These are phyloP conservation scores for Flaveria floridana DNA, from an alignment of 140 eudicot species.

Conservation along the genomic window DNA sequence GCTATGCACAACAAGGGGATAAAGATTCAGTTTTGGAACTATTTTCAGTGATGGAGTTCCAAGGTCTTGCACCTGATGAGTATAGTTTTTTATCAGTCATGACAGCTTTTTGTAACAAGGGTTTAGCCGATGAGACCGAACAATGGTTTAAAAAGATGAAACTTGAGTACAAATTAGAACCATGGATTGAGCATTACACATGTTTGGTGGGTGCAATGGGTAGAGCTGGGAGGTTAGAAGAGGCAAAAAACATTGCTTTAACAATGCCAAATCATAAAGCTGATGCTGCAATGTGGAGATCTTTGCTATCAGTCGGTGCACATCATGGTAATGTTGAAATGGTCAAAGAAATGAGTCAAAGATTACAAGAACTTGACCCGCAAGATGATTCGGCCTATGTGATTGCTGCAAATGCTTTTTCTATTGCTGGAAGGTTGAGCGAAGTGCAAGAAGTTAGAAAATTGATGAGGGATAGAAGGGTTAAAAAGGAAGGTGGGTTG, in stretches of 20 bases:
- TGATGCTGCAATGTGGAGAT: constrained; percentile 83
- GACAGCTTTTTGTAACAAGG: constrained; percentile 67
- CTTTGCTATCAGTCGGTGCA: constrained; percentile 57
- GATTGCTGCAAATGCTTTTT: constrained; percentile 61
- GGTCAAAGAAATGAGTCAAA: constrained; percentile 58
- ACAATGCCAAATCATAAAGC: constrained; percentile 60
- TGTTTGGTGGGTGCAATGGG: constrained; percentile 74
- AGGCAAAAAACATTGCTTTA: constrained; percentile 61
- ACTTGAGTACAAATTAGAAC: constrained; percentile 45
- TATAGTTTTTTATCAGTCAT: constrained; percentile 66
- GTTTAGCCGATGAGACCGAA: constrained; percentile 47
- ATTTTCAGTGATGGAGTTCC: constrained; percentile 47
- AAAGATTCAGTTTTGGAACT: constrained; percentile 43
- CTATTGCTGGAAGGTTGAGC: constrained; percentile 48
- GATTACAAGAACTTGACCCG: constrained; percentile 57
- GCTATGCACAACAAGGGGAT: constrained; percentile 81
- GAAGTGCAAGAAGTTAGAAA: constrained; percentile 60
- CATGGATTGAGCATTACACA: constrained; percentile 81
- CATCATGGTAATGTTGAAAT: constrained; percentile 41
- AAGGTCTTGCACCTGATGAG: constrained; percentile 55
- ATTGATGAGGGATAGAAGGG: constrained; percentile 60
- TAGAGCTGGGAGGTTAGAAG: constrained; percentile 52
- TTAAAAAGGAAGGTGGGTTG: constrained; percentile 65
- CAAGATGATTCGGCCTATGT: constrained; percentile 81
- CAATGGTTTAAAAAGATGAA: constrained; percentile 55